Conservation (phyloP, 208 protist species). For the Tetramitus jugosus region DNA sequence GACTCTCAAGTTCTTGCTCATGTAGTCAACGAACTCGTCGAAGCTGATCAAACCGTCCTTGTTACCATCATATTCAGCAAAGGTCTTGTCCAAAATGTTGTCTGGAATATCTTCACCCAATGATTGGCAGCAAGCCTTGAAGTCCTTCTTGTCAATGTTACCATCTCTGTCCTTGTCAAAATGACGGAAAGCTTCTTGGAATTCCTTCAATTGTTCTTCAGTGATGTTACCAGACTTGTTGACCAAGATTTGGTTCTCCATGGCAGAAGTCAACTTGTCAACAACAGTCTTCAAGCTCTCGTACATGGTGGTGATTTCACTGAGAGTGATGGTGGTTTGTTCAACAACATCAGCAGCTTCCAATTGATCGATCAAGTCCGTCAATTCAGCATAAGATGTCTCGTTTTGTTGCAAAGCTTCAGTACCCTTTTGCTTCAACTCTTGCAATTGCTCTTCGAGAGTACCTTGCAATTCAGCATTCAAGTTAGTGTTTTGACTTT, state of each 20-base stretch:
- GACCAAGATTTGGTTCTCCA: not conserved
- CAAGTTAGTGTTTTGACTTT: not conserved
- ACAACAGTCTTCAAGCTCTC: not conserved
- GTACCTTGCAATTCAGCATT: not conserved
- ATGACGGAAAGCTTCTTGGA: slow-evolving; percentile 1
- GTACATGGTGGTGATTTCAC: not conserved
- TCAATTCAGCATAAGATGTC: not conserved
- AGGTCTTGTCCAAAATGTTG: not conserved
- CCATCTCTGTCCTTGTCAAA: slow-evolving; percentile 18
- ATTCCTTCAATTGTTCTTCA: slow-evolving; percentile 17
- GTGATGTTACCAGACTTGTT: not conserved
- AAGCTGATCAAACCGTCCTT: not conserved
- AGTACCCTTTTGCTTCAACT: not conserved
- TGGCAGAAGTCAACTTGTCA: not conserved
- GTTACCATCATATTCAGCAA: not conserved
- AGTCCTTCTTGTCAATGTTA: not conserved
- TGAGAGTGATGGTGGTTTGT: not conserved
- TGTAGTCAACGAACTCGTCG: slow-evolving; percentile 4
- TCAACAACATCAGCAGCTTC: slow-evolving; percentile 5
- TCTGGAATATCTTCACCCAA: slow-evolving; percentile 21
- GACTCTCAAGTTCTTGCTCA: not conserved
- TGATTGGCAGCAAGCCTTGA: slow-evolving; percentile 3
- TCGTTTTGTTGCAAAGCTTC: not conserved
- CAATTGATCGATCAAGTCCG: not conserved
- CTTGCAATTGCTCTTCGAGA: slow-evolving; percentile 6